phyloP scores from a whole-genome alignment of 371 early-diverging fungal genomes.

The Rhizopus stolonifer region DNA sequence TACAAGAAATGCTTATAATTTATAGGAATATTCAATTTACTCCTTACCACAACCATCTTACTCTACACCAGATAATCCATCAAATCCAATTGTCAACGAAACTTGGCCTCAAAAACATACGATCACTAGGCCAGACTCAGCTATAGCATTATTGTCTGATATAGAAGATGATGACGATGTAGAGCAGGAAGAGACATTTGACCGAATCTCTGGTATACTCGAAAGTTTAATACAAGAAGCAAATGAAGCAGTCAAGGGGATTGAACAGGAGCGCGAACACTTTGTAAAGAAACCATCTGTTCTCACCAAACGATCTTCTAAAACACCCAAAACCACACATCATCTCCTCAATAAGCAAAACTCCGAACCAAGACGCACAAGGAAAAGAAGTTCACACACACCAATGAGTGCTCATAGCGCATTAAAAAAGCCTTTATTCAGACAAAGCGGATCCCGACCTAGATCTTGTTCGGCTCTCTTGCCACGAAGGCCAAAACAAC shows the following conservation, averaged over 20 bases:
- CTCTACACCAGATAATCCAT: constrained; percentile 2
- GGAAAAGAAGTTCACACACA: constrained; percentile 12
- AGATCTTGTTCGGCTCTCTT: constrained; percentile 13
- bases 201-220: constrained; percentile 45
- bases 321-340: constrained; percentile 10
- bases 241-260: constrained; percentile 42
- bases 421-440: constrained; percentile 10
- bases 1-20: background rate
- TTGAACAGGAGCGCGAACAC: constrained; percentile 33
- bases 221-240: constrained; percentile 46
- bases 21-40: constrained; percentile 10
- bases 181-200: constrained; percentile 35
- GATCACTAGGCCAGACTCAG: constrained; percentile 43
- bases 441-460: constrained; percentile 15
- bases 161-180: constrained; percentile 21
- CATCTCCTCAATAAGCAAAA: constrained; percentile 1
- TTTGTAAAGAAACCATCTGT: constrained; percentile 1
- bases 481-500: constrained; percentile 9
- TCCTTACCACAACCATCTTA: constrained; percentile 31
- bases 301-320: constrained; percentile 7
- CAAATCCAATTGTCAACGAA: background rate
- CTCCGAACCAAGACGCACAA: constrained; percentile 1
- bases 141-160: constrained; percentile 36
- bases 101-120: constrained; percentile 34
- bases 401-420: no score